A percentile compares a stretch with the other conserved stretches of the same genome.
Conservation (phyloP, 257 asterid species). For the Craterostigma plantagineum region DNA sequence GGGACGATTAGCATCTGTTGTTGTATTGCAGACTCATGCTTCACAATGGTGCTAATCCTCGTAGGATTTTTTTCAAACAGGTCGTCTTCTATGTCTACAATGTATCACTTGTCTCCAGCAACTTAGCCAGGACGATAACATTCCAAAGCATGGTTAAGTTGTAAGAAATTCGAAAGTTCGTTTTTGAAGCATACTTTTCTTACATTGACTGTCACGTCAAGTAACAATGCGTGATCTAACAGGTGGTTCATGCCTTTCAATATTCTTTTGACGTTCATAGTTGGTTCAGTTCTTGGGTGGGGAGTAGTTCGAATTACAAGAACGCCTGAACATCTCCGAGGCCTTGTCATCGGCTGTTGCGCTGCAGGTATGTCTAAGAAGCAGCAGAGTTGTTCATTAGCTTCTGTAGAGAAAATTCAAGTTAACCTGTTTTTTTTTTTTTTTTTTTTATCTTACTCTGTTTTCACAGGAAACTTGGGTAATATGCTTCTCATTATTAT, state of each 20-base stretch:
- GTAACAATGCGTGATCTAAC: constrained; percentile 12
- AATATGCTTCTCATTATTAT: constrained; percentile 73
- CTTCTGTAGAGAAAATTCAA: neutral
- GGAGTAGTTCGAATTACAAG: constrained; percentile 42
- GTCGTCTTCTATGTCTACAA: constrained; percentile 54
- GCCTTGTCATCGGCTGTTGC: constrained; percentile 70
- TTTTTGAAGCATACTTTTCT: too few relatives aligned
- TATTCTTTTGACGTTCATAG: constrained; percentile 53
- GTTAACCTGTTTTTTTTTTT: neutral
- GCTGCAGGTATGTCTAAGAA: constrained; percentile 46
- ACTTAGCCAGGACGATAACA: constrained; percentile 67
- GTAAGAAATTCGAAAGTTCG: constrained; percentile 25
- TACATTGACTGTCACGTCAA: neutral
- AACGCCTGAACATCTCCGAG: constrained; percentile 59
- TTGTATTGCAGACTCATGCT: too few relatives aligned
- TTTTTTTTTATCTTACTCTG: neutral
- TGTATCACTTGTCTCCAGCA: constrained; percentile 74
- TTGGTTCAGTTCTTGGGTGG: constrained; percentile 80
- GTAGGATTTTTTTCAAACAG: constrained; percentile 20
- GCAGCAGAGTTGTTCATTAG: neutral
- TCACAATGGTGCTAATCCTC: constrained; percentile 5
- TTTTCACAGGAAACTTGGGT: constrained; percentile 59
- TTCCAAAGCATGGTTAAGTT: constrained; percentile 48
- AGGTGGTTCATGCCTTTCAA: constrained; percentile 97
- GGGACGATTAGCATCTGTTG: too few relatives aligned